Base-by-base conservation (phyloP, 371 early-diverging fungal genomes). In the Mucor saturninus region DNA sequence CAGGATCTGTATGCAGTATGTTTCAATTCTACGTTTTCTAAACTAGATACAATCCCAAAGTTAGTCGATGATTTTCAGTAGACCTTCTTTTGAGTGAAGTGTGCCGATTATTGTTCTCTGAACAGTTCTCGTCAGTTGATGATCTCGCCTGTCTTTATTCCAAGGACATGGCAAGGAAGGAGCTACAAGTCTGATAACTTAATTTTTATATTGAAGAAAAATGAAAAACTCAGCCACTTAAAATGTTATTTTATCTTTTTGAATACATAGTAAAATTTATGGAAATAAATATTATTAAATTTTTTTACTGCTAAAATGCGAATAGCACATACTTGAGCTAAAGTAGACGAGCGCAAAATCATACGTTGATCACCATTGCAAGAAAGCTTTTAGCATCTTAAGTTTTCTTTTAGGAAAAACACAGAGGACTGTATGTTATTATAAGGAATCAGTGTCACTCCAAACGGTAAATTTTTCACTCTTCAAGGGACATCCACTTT, bases 1-100 rank as follows among this genome's bases (percentile, higher is more conserved):
- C 78, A 78, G 78, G 78, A 78, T 78, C 75, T 78, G 78, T 78
- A 78, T 78, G 73, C 78, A 78, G 78, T 78, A 78, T 73, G 73
- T 75, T 59, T 68, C 78, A 69, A 68, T 73, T 78, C 75, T 75
- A 74, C 69, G 78, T 78, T 78, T 78, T 72, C 61, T 57, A 77
- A 77, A 77, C 78, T 62, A 74, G 78, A 77, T 74, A 71, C 73
- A 68, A 59, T 64, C 53, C 59, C 64, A 72, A 69, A 70, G 77
- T 64, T 71, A 77, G 77, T 71, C 60, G 77, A 77, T 77, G 77
- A 77, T 68, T 58, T 49, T 64, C 54, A 69, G 62, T 72, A 73
- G 73, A 66, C 59, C 77, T 74, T 77, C 72, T 71, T 64, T 64
- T 64, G 77, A 77, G 77, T 77, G 77, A 77, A 73, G 77, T 73